Evolutionary conservation across 352 stramenopile species (phyloP).

Genomic region (Thalassiosira mediterranea): DNA sequence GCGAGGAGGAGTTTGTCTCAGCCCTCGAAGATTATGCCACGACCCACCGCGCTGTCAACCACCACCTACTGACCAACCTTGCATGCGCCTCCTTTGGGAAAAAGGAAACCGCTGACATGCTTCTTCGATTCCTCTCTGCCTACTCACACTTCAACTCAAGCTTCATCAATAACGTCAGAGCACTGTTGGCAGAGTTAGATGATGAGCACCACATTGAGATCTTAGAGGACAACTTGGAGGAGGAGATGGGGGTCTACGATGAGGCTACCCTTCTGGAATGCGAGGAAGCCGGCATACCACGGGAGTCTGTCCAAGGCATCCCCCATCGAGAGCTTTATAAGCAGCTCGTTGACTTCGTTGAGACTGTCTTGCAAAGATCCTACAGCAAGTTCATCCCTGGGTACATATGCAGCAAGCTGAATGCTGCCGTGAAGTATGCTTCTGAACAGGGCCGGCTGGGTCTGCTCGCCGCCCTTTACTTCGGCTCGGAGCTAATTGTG

Average conservation of each 20-base stretch:
- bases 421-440: conserved; percentile 7
- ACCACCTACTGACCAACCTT: conserved; percentile 20
- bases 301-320: conserved; percentile 8
- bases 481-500: conserved; percentile 36
- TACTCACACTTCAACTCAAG: conserved; percentile 20
- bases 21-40: conserved; percentile 17
- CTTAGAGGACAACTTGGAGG: conserved; percentile 16
- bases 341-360: conserved; percentile 12
- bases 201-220: conserved; percentile 9
- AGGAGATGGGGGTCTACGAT: conserved; percentile 31
- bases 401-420: conserved; percentile 10
- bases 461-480: conserved; percentile 27
- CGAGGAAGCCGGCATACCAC: conserved; percentile 13
- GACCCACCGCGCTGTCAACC: conserved; percentile 16
- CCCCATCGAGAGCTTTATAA: conserved; percentile 20
- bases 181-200: conserved; percentile 12
- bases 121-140: conserved; percentile 17
- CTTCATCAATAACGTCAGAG: conserved; percentile 23
- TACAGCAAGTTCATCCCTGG: conserved; percentile 14
- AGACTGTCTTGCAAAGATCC: conserved; percentile 5
- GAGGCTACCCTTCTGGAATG: conserved; percentile 16
- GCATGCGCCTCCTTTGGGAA: conserved; percentile 16
- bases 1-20: conserved; percentile 7
- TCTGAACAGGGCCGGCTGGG: conserved; percentile 8
- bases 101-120: conserved; percentile 20